Base-by-base conservation (phyloP, 1,284 basidiomycete genomes). In the Dichomitus squalens region DNA sequence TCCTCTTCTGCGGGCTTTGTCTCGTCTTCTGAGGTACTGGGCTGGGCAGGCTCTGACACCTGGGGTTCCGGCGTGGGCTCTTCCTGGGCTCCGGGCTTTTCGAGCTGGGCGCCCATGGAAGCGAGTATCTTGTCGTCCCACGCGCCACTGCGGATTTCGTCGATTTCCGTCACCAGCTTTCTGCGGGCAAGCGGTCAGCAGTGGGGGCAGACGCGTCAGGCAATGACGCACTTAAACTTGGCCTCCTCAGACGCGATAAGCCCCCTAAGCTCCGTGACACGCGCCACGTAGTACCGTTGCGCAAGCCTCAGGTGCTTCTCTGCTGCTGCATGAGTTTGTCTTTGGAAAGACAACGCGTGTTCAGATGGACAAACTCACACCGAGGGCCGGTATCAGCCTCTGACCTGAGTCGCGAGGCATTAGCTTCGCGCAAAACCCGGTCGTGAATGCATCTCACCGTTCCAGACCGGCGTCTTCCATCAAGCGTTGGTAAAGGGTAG, bases 231-330 rank as follows among this genome's bases (percentile, higher is more conserved):
- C 92, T 85, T 91, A 79, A 94, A 96, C 55, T 82, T 85, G 23
- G 75, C 69, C 73, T 96, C 93, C 68, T 93, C 89, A 1, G 75
- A 78, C 40, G 79, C 69, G 46, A 96, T 93, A 43, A 86, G 76
- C 20, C 79, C 77, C 55, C 84, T 84, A 4, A 96, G 77, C 66
- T 95, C 89, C 34, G 81, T 70, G 48, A 92, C 77, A 18, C 93
- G 87, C 3, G 80, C 79, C 36, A 80, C 72, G 69, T 92, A 95
- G 71, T 87, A 84, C 49, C 80, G 87, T 66, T 88, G 83, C 1
- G 93, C 92, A 31, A 95, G 80, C 54, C 80, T 77, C 12, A 88
- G 77, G 66, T 93, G 87, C 4, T 49, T 56, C n/a, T 58, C 58
- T 56, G 53, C 61, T 63, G 14, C 14, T 34, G 12, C 8, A 12